Evolutionary conservation across 1,284 basidiomycete species (phyloP).

Genomic region (Irpex lacteus): DNA sequence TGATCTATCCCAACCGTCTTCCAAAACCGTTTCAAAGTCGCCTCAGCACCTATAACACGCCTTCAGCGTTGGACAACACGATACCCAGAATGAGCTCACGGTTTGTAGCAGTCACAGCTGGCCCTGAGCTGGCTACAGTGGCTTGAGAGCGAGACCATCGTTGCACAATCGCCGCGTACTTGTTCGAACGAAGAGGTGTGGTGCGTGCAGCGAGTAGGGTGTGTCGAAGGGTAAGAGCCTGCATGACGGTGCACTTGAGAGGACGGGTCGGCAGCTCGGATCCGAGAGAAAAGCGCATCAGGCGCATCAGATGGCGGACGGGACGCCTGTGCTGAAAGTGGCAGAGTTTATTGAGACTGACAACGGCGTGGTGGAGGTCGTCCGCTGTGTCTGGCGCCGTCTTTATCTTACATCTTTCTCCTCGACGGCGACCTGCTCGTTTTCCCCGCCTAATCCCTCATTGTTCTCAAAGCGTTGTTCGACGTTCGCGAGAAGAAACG

Average conservation of each 20-base stretch:
- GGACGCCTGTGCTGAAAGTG: not conserved
- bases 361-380: not conserved
- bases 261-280: not conserved
- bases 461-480: not conserved
- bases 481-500: not conserved
- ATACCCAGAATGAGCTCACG: constrained; percentile 19
- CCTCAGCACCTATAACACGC: constrained; percentile 70
- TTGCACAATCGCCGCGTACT: not conserved
- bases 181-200: not conserved
- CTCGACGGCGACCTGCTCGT: not conserved
- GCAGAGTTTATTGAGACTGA: not conserved
- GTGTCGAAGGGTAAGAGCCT: not conserved
- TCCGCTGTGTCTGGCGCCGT: not conserved
- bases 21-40: constrained; percentile 88
- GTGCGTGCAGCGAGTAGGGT: not conserved
- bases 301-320: constrained; percentile 1
- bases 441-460: not conserved
- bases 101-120: constrained; percentile 31
- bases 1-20: constrained; percentile 76
- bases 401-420: not conserved
- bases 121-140: constrained; percentile 9
- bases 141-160: not conserved
- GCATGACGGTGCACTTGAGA: constrained; percentile 1
- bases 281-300: not conserved
- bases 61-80: constrained; percentile 2